Evolutionary conservation across 306 rosid species (phyloP).

Genomic region (Lathyrus aphaca): DNA sequence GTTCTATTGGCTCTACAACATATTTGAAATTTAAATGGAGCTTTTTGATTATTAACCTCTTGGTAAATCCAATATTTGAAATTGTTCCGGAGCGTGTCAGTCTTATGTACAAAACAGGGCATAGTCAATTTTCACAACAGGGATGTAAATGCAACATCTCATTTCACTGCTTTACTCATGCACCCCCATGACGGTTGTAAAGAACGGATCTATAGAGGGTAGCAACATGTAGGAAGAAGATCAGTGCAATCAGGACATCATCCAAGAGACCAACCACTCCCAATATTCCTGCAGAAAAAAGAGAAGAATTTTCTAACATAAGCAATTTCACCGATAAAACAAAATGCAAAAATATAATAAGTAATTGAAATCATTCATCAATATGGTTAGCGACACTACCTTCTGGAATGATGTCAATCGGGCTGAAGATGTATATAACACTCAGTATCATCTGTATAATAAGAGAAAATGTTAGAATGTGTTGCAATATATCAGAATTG

Average conservation of each 20-base stretch:
- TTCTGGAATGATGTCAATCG: slow-evolving; percentile 94
- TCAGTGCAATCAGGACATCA: slow-evolving; percentile 65
- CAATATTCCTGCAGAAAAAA: slow-evolving; percentile 59
- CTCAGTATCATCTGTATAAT: slow-evolving; percentile 63
- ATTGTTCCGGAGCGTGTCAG: background rate
- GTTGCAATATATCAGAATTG: background rate
- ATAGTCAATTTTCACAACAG: slow-evolving; percentile 8
- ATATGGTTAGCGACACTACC: slow-evolving; percentile 33
- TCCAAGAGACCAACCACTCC: slow-evolving; percentile 85
- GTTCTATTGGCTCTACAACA: background rate
- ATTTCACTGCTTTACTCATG: slow-evolving; percentile 33
- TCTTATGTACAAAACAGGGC: slow-evolving; percentile 29
- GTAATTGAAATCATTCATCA: background rate
- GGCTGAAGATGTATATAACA: slow-evolving; percentile 69
- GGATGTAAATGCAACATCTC: slow-evolving; percentile 6
- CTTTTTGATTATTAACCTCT: too few relatives aligned
- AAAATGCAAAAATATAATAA: background rate
- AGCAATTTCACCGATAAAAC: slow-evolving; percentile 18
- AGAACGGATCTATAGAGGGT: slow-evolving; percentile 80
- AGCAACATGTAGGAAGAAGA: slow-evolving; percentile 79
- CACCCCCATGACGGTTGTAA: slow-evolving; percentile 72
- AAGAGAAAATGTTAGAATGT: background rate
- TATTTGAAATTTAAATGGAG: background rate
- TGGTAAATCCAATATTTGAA: too few relatives aligned
- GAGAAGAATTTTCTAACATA: background rate